Base-by-base conservation (phyloP, 169 alveolate species). In the Plasmodium gonderi region DNA sequence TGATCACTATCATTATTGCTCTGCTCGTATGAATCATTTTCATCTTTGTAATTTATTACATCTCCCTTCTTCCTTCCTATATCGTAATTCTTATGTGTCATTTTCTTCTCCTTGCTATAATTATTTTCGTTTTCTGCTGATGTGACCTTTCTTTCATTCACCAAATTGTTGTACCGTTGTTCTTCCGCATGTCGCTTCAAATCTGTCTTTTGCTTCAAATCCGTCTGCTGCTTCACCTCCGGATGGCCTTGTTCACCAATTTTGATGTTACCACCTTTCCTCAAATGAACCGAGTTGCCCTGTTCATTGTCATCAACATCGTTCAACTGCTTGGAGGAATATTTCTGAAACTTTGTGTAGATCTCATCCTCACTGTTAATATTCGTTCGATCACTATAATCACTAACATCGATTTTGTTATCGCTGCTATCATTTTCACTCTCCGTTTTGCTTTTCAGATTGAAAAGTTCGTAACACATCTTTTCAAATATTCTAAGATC, bases 401-500 rank as follows among this genome's bases (percentile, higher is more conserved):
- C 89, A 20, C 87, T 74, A 5, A 23, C 74, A 29, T 87, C 87
- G 11, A 23, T 5, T 23, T 11, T 54, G 36, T 60, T 54, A 40
- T 85, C 74, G 68, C 51, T 75, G 47, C 93, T 87, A n/a, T 54
- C 85, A 12, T 69, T 47, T 31, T 82, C 92, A 40, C 77, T 69
- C 31, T 82, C 80, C 17, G 68, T 33, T 87, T 75, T 74, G 45
- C 68, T 87, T 33, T 87, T 87, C 47, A 87, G 33, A 33, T 75
- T 75, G 72, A 87, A 87, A 12, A 87, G 40, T 20, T 74, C 85
- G 40, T 87, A 87, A 33, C 93, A 87, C 65, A 87, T 75, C 26
- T 87, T 74, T 40, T 87, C 93, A 67, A 87, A 87, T 20, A 76
- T 9, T 33, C 85, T 17, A 23, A 87, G 38, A 6, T 87, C 80